Evolutionary conservation across 768 basidiomycete species (phyloP).

Genomic region (Lactifluus rugatus): DNA sequence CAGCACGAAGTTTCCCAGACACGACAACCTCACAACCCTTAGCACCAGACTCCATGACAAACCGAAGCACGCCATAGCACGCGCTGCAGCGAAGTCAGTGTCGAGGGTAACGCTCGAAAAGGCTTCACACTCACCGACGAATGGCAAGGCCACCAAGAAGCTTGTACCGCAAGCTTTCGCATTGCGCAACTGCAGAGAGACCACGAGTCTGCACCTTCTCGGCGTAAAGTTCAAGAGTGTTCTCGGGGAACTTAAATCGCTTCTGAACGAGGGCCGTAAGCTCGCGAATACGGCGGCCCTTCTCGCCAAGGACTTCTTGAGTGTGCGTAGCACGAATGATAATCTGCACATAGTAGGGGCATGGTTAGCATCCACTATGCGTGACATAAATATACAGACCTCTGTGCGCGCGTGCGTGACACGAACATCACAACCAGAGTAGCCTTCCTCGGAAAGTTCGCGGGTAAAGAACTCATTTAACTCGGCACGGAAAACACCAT

Average conservation of each 20-base stretch:
- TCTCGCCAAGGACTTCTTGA: slow-evolving; percentile 97
- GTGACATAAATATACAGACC: slow-evolving; percentile 31
- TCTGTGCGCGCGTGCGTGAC: slow-evolving; percentile 99
- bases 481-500: slow-evolving; percentile 99
- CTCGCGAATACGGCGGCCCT: slow-evolving; percentile 98
- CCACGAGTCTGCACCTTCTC: slow-evolving; percentile 99
- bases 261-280: slow-evolving; percentile 97
- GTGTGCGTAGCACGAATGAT: slow-evolving; percentile 99
- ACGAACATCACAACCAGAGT: slow-evolving; percentile 99
- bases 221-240: slow-evolving; percentile 96
- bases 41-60: slow-evolving; percentile 99
- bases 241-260: slow-evolving; percentile 99
- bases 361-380: slow-evolving; percentile 4
- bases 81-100: slow-evolving; percentile 40
- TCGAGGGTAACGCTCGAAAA: not conserved
- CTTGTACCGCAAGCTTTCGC: slow-evolving; percentile 97
- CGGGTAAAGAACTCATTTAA: slow-evolving; percentile 98
- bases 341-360: slow-evolving; percentile 46
- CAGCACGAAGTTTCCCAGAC: slow-evolving; percentile 98
- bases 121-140: slow-evolving; percentile 59
- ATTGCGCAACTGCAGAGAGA: slow-evolving; percentile 96
- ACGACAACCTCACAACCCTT: slow-evolving; percentile 99
- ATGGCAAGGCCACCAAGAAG: slow-evolving; percentile 98
- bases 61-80: slow-evolving; percentile 99
- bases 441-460: slow-evolving; percentile 98